A percentile compares a stretch with the other conserved stretches of the same genome.
Conservation (phyloP, 331 rosid species). For the Malus hybrid region DNA sequence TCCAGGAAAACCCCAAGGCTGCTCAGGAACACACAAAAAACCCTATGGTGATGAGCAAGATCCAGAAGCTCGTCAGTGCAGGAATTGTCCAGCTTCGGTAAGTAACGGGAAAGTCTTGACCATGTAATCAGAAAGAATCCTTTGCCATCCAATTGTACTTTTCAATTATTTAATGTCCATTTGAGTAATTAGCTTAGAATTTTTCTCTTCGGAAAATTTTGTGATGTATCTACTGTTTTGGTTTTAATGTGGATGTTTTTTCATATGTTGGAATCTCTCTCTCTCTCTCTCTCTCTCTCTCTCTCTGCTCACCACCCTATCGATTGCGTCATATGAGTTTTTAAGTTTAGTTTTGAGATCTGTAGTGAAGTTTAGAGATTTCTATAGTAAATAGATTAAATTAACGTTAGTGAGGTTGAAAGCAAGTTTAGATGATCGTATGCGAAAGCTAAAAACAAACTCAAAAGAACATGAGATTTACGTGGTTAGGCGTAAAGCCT, state of each 20-base stretch:
- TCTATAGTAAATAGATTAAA: too few relatives aligned
- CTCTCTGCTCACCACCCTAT: too few relatives aligned
- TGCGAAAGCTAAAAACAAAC: too few relatives aligned
- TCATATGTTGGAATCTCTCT: not conserved
- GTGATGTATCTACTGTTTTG: not conserved
- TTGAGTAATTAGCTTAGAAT: conserved; percentile 1
- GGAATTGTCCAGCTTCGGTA: conserved; percentile 84
- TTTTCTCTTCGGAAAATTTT: conserved; percentile 25
- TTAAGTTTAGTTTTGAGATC: too few relatives aligned
- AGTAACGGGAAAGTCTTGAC: not conserved
- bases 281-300: not conserved
- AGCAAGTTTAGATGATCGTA: too few relatives aligned
- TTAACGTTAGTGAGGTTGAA: too few relatives aligned
- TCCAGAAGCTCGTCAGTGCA: conserved; percentile 83
- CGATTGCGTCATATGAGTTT: too few relatives aligned
- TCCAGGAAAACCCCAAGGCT: conserved; percentile 92
- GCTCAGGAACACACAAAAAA: conserved; percentile 90
- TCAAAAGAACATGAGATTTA: too few relatives aligned
- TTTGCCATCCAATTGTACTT: conserved; percentile 17
- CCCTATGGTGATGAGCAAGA: conserved; percentile 89
- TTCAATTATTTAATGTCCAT: not conserved
- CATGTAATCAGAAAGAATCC: not conserved
- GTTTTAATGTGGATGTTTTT: conserved; percentile 1
- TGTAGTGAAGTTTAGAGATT: too few relatives aligned
- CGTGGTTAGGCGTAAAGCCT: too few relatives aligned